Evolutionary conservation across 306 rosid genomes (phyloP), one percentile per base, ranked within the genome.

Genomic region (Cucumis melo): DNA sequence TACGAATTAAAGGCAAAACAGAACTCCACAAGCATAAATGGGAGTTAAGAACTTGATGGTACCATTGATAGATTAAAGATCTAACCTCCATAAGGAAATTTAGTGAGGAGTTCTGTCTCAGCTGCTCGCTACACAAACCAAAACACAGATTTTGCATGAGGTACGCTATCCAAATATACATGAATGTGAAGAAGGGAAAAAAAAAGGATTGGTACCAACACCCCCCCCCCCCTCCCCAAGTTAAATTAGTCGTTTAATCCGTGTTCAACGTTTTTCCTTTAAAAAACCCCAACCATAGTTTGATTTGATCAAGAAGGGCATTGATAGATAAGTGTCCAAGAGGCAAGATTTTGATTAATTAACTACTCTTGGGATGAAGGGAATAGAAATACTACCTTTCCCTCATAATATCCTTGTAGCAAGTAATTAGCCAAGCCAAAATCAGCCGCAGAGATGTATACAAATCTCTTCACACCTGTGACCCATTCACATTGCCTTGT

Each of bases 361-460:
- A 34, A 9, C 51, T 6, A 44, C 44, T n/a, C 77, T 55, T 20
- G 42, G 24, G 6, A 51, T 51, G 51, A 20, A 62, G 16, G 15
- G 39, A 34, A 39, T 51, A 46, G 80, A 64, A 63, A 15, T 53
- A 14, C 73, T 87, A 94, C 99, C 99, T 94, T 94, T 82, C 99
- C 99, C 79, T 89, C 93, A 74, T 91, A 94, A 87, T 94, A 94
- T 46, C 99, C 99, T 67, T 27, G 87, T 67, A 94, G 70, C 68
- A 91, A 53, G 84, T 87, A 90, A 86, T 94, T 94, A 72, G 41
- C 93, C 76, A 87, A 79, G 54, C 99, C 99, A 84, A 90, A 90
- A 87, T 89, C 99, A 79, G 97, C 97, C 44, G 99, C 97, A 72
- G 99, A 94, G 83, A 92, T 83, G 78, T 94, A 92, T 74, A 90